A percentile compares a stretch with the other conserved stretches of the same genome.
phyloP scores from a whole-genome alignment of 1,284 basidiomycete species.

The Schizophyllum amplum region DNA sequence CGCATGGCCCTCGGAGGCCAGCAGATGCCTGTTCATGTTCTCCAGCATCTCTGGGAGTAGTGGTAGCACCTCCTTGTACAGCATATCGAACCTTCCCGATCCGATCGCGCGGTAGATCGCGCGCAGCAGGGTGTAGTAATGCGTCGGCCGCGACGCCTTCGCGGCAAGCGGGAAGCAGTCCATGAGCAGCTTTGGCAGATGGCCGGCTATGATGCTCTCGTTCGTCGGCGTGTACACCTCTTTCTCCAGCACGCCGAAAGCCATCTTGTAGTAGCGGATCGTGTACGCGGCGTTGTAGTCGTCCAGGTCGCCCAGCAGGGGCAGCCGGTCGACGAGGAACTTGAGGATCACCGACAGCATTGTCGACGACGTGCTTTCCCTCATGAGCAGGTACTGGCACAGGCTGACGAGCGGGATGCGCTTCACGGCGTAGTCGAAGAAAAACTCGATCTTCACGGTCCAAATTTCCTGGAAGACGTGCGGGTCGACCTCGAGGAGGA shows the following conservation, averaged over 20 bases:
- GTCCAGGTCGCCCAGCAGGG: constrained; percentile 81
- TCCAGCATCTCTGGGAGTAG: constrained; percentile 97
- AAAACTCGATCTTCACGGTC: constrained; percentile 86
- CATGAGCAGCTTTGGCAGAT: constrained; percentile 93
- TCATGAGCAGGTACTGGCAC: constrained; percentile 80
- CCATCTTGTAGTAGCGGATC: constrained; percentile 93
- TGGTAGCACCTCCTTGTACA: constrained; percentile 97
- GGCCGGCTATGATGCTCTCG: constrained; percentile 88
- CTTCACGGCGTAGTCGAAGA: constrained; percentile 73
- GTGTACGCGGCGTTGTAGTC: constrained; percentile 76
- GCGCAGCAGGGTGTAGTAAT: constrained; percentile 93
- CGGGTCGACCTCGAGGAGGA: constrained; percentile 76
- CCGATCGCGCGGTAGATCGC: constrained; percentile 94
- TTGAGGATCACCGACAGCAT: constrained; percentile 90
- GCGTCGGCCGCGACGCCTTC: constrained; percentile 83
- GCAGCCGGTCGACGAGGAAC: constrained; percentile 81
- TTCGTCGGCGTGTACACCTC: constrained; percentile 46
- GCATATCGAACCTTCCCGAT: constrained; percentile 88
- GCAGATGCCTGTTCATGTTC: constrained; percentile 86
- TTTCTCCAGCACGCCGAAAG: constrained; percentile 74
- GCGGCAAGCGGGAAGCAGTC: constrained; percentile 93
- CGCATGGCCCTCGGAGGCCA: constrained; percentile 68
- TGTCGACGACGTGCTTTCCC: constrained; percentile 81
- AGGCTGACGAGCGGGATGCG: constrained; percentile 81
- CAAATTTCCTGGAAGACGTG: constrained; percentile 94